Conservation (phyloP, 2,329 filamentous ascomycete species). For the Pseudogymnoascus sp. region DNA sequence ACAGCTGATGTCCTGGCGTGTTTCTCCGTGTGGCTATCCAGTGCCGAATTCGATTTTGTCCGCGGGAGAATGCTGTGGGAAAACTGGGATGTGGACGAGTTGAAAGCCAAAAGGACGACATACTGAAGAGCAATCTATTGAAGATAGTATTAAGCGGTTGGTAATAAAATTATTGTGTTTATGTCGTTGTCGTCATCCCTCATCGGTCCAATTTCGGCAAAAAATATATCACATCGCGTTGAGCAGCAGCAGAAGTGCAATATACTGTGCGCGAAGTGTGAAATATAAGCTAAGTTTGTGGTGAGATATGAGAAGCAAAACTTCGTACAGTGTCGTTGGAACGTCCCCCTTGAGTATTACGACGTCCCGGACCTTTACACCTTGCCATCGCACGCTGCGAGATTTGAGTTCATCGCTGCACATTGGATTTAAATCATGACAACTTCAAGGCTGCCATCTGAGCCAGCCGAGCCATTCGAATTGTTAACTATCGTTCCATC, state of each 20-base stretch:
- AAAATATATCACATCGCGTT: background rate
- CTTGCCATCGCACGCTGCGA: background rate
- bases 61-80: slow-evolving; percentile 34
- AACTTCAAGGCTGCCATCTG: background rate
- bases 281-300: background rate
- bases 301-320: background rate
- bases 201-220: background rate
- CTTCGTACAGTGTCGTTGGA: background rate
- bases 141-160: background rate
- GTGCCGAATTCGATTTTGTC: slow-evolving; percentile 34
- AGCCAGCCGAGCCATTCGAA: background rate
- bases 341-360: background rate
- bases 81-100: slow-evolving; percentile 39
- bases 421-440: background rate
- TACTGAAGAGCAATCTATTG: background rate
- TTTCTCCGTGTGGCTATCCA: slow-evolving; percentile 34
- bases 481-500: background rate
- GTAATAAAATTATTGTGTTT: background rate
- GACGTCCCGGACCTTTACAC: background rate
- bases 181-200: background rate
- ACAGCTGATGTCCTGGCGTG: slow-evolving; percentile 1
- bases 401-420: background rate
- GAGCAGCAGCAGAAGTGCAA: background rate
- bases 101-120: slow-evolving; percentile 20
- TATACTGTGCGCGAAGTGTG: background rate